Conservation (phyloP, 257 asterid species). For the Mentha longifolia region DNA sequence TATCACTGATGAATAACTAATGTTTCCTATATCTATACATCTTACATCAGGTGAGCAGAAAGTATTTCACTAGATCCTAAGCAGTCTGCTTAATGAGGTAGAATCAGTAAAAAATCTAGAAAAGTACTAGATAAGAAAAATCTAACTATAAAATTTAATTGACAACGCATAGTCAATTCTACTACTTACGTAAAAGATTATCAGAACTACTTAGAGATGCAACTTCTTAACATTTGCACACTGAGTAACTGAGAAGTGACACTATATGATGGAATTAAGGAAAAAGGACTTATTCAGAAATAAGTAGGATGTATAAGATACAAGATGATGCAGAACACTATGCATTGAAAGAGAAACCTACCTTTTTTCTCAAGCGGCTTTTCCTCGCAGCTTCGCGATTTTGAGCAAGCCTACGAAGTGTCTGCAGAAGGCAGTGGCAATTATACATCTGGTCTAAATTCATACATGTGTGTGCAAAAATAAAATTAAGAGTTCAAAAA, state of each 20-base stretch:
- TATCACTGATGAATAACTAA: neutral
- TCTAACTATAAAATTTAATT: neutral
- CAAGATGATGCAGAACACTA: slow-evolving; percentile 13
- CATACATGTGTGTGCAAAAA: neutral
- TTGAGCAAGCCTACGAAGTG: slow-evolving; percentile 98
- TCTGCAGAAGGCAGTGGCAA: slow-evolving; percentile 38
- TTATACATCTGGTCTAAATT: slow-evolving; percentile 30
- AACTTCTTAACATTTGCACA: slow-evolving; percentile 4
- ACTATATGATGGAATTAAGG: neutral
- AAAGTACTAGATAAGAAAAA: neutral
- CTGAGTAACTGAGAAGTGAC: slow-evolving; percentile 5
- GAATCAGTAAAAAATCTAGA: slow-evolving; percentile 4
- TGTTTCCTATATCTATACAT: neutral
- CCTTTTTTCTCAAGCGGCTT: slow-evolving; percentile 94
- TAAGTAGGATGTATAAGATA: slow-evolving; percentile 5
- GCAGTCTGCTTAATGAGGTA: slow-evolving; percentile 8
- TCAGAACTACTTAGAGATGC: slow-evolving; percentile 14
- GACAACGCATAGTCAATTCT: neutral
- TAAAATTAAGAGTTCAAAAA: slow-evolving; percentile 31
- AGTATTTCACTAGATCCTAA: neutral
- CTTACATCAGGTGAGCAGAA: neutral
- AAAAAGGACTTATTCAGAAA: neutral
- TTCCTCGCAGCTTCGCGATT: slow-evolving; percentile 99
- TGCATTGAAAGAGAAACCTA: slow-evolving; percentile 30
- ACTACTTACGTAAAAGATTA: slow-evolving; percentile 2